phyloP scores from a whole-genome alignment of 371 early-diverging fungal species.

The Mortierella sp. region DNA sequence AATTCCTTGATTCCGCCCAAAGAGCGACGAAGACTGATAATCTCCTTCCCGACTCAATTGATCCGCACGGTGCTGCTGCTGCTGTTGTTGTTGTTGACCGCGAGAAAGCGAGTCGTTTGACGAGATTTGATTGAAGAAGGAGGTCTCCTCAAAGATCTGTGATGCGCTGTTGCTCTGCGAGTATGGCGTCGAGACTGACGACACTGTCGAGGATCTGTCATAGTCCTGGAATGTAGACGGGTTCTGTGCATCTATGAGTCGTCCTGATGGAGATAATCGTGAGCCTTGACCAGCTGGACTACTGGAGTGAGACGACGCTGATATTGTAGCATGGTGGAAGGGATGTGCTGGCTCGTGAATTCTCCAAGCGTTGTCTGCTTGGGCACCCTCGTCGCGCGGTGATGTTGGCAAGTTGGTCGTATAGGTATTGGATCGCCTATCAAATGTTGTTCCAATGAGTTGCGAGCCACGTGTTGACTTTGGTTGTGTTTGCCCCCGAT shows the following conservation, averaged over 20 bases:
- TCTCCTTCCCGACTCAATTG: slow-evolving; percentile 21
- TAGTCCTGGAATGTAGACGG: slow-evolving; percentile 21
- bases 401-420: slow-evolving; percentile 22
- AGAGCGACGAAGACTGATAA: slow-evolving; percentile 17
- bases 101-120: slow-evolving; percentile 47
- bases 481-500: slow-evolving; percentile 38
- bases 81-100: slow-evolving; percentile 21
- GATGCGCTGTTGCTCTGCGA: slow-evolving; percentile 56
- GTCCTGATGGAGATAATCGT: slow-evolving; percentile 19
- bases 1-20: slow-evolving; percentile 6
- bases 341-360: slow-evolving; percentile 43
- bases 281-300: slow-evolving; percentile 8
- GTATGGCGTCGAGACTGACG: slow-evolving; percentile 46
- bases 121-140: slow-evolving; percentile 55
- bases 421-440: slow-evolving; percentile 19
- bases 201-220: slow-evolving; percentile 43
- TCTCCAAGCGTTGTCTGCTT: slow-evolving; percentile 2
- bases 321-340: slow-evolving; percentile 43
- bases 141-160: slow-evolving; percentile 57
- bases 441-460: slow-evolving; percentile 24
- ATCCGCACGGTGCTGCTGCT: slow-evolving; percentile 13
- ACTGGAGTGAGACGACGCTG: slow-evolving; percentile 22
- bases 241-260: neutral
- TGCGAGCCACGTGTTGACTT: slow-evolving; percentile 46
- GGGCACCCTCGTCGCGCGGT: slow-evolving; percentile 24